Conservation (phyloP, 805 yeast species). For the Cyberlindnera lachancei region DNA sequence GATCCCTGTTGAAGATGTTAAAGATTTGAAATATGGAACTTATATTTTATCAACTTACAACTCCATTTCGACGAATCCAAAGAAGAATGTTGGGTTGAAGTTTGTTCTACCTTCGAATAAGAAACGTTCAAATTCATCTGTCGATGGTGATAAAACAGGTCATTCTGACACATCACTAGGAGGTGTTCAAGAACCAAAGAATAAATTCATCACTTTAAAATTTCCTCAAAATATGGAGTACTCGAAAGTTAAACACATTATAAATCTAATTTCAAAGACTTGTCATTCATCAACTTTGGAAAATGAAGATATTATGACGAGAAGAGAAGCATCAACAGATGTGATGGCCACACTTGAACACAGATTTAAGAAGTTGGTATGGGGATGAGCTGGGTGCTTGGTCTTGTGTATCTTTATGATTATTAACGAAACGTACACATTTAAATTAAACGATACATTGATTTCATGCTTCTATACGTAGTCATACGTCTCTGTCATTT, state of each 20-base stretch:
- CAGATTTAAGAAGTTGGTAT: conserved; percentile 29
- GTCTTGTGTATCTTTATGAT: neutral
- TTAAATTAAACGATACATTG: too few relatives aligned
- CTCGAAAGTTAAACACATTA: conserved; percentile 15
- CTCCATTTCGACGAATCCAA: conserved; percentile 21
- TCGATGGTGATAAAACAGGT: neutral
- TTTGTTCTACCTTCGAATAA: conserved; percentile 7
- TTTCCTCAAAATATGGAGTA: conserved; percentile 22
- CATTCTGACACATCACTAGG: too few relatives aligned
- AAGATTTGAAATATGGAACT: conserved; percentile 25
- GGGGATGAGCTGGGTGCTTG: conserved; percentile 23
- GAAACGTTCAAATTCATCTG: neutral
- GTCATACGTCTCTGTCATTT: conserved; percentile 3
- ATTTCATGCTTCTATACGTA: too few relatives aligned
- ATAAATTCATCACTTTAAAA: conserved; percentile 13
- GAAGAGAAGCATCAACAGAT: conserved; percentile 30
- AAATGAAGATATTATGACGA: conserved; percentile 27
- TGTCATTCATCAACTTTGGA: conserved; percentile 18
- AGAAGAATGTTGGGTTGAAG: conserved; percentile 26
- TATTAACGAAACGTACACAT: neutral
- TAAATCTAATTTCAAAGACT: conserved; percentile 19
- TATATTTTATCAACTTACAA: conserved; percentile 18
- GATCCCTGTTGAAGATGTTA: conserved; percentile 14
- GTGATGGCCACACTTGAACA: conserved; percentile 29
- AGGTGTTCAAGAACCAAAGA: neutral